Evolutionary conservation across 495 filamentous ascomycete species (phyloP), one percentile per base, ranked within the genome.

Genomic region (Amphirosellinia nigrospora): DNA sequence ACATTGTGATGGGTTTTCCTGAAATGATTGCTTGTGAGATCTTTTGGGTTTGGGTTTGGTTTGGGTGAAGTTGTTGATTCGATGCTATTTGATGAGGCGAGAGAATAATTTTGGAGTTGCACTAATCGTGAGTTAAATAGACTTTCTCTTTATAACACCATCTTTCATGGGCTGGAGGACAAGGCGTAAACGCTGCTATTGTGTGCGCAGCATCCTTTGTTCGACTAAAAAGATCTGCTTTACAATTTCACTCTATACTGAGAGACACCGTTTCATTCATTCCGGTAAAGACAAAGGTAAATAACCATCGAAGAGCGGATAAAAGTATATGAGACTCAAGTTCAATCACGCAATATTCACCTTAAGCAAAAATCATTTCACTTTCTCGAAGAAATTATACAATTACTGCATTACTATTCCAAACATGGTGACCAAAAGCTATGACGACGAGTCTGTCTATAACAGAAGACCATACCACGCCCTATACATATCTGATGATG

Each of bases 391-490:
- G 4, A 53, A 16, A 30, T 26, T 30, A 0, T 1, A 7, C 4
- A 28, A 11, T 15, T 28, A 28, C 10, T 26, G 3, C 9, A 4
- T 21, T 43, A 11, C 13, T 8, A 21, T n/a, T 34, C 28, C 1
- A 15, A 66, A 15, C 16, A 71, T 71, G 69, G 16, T 0, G 5
- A 36, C 9, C 21, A 70, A 59, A 11, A 16, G 32, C n/a, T 39
- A 39, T 43, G 28, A 13, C n/a, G 2, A 46, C 30, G 36, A 16
- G 13, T 68, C 67, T 19, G 68, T 72, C 56, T 72, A 72, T 43
- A 52, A 66, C 36, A 46, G 53, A 16, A 72, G 69, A 28, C 73
- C 73, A 28, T 75, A 71, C 34, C 73, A 72, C 50, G 65, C 75
- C 16, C 63, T 66, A n/a, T 71, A 46, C 15, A 32, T 70, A 30